These are phyloP conservation scores for Primulina tabacum DNA, from an alignment of 257 asterid species.

Conservation along the genomic window DNA sequence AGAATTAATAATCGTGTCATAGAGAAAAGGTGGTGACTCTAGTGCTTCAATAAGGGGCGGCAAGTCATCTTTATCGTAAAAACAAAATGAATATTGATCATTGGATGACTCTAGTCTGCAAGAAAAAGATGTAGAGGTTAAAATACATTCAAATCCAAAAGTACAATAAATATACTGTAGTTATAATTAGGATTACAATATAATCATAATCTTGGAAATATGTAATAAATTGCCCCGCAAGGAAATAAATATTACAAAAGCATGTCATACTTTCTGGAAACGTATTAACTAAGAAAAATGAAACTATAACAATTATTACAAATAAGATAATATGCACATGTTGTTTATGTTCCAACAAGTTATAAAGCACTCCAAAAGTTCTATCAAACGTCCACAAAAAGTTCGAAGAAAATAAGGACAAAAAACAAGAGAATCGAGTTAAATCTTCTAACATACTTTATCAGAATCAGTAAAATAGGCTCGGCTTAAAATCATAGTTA, in stretches of 20 bases:
- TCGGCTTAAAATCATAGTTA: not conserved
- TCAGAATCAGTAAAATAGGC: not conserved
- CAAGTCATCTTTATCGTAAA: slow-evolving; percentile 64
- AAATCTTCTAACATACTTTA: not conserved
- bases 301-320: not conserved
- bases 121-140: slow-evolving; percentile 28
- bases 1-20: slow-evolving; percentile 42
- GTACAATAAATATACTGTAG: not conserved
- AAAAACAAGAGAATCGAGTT: not conserved
- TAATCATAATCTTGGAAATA: slow-evolving; percentile 11
- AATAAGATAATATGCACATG: not conserved
- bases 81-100: slow-evolving; percentile 44
- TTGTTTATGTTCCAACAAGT: not conserved
- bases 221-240: slow-evolving; percentile 9
- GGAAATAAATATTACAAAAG: slow-evolving; percentile 12
- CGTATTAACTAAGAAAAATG: not conserved
- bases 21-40: slow-evolving; percentile 44
- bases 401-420: not conserved
- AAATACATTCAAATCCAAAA: slow-evolving; percentile 15
- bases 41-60: slow-evolving; percentile 56
- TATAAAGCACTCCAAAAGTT: too few relatives aligned
- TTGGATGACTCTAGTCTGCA: slow-evolving; percentile 70
- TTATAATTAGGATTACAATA: slow-evolving; percentile 2
- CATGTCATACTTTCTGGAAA: not conserved
- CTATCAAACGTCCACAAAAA: too few relatives aligned